A percentile compares a stretch with the other conserved stretches of the same genome.
These are phyloP conservation scores for Scleroderma citrinum DNA, from an alignment of 768 basidiomycete genomes.

Conservation along the genomic window DNA sequence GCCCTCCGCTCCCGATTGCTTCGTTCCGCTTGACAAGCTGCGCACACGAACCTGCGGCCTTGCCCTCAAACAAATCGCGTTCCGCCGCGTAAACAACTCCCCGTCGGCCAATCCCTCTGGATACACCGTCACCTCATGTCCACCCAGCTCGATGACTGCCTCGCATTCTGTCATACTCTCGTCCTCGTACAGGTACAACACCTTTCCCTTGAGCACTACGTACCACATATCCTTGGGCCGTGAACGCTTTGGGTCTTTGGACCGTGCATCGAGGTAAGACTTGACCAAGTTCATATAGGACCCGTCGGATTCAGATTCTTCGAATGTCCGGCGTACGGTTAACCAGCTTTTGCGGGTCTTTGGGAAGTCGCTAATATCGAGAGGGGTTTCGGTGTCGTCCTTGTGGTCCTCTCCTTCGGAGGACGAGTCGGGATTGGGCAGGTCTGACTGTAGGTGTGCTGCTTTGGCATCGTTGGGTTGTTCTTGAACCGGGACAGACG, in stretches of 20 bases:
- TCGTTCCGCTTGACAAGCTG: slow-evolving; percentile 44
- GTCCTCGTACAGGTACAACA: slow-evolving; percentile 91
- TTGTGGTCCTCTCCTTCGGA: slow-evolving; percentile 12
- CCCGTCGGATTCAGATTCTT: slow-evolving; percentile 54
- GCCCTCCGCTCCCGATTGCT: slow-evolving; percentile 5
- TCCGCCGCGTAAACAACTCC: slow-evolving; percentile 86
- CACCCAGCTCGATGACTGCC: slow-evolving; percentile 80
- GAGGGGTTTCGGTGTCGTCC: slow-evolving; percentile 22
- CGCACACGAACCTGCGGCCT: slow-evolving; percentile 31
- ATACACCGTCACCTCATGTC: slow-evolving; percentile 71
- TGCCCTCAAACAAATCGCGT: slow-evolving; percentile 75
- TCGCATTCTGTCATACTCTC: slow-evolving; percentile 87
- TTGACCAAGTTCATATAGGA: slow-evolving; percentile 77
- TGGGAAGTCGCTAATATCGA: slow-evolving; percentile 50
- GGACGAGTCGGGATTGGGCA: not conserved
- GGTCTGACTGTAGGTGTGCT: not conserved
- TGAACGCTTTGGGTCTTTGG: slow-evolving; percentile 77
- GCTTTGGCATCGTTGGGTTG: slow-evolving; percentile 34
- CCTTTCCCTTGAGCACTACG: slow-evolving; percentile 84
- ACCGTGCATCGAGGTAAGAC: slow-evolving; percentile 74
- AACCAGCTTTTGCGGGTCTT: slow-evolving; percentile 76
- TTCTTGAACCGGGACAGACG: slow-evolving; percentile 73
- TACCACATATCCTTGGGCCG: slow-evolving; percentile 92
- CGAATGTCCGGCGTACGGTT: slow-evolving; percentile 73
- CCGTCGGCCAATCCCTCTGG: slow-evolving; percentile 76